Percentiles rank a stretch among this genome's conserved stretches.
Evolutionary conservation across 2,329 filamentous ascomycete genomes (phyloP).

Genomic region (Rosellinia necatrix): DNA sequence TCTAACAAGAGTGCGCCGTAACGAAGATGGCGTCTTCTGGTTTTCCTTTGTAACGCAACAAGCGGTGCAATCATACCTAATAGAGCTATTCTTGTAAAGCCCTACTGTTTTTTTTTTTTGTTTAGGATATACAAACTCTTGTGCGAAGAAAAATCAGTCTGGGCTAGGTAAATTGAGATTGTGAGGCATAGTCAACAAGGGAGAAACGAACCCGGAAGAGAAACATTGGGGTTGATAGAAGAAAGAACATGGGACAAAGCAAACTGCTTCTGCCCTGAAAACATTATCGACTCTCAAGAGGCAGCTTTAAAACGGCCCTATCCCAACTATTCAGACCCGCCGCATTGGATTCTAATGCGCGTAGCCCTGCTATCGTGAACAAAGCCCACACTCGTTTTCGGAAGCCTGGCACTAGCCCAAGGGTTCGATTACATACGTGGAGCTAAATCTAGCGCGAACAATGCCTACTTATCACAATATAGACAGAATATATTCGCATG

Average conservation of each 20-base stretch:
- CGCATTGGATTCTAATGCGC: conserved; percentile 5
- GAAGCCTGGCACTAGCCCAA: too few species aligned
- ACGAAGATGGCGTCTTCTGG: background rate
- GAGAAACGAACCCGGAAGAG: conserved; percentile 5
- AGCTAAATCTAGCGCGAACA: too few species aligned
- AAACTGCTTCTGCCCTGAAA: conserved; percentile 14
- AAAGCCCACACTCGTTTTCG: conserved; percentile 30
- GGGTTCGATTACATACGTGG: too few species aligned
- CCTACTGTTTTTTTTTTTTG: background rate
- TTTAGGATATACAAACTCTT: background rate
- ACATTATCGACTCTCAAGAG: conserved; percentile 24
- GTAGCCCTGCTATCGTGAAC: conserved; percentile 17
- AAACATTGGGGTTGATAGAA: conserved; percentile 17
- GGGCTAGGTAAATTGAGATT: background rate
- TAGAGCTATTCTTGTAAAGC: conserved; percentile 6
- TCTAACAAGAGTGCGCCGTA: background rate
- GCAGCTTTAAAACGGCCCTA: conserved; percentile 23
- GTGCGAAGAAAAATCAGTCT: background rate
- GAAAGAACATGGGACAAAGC: conserved; percentile 26
- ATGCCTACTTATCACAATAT: too few species aligned
- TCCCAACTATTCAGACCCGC: conserved; percentile 27
- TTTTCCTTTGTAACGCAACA: conserved; percentile 24
- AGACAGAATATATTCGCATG: too few species aligned
- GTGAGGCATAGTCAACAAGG: conserved; percentile 13
- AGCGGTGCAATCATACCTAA: conserved; percentile 25